Conservation (phyloP, 306 rosid species). For the Castanopsis chinensis region DNA sequence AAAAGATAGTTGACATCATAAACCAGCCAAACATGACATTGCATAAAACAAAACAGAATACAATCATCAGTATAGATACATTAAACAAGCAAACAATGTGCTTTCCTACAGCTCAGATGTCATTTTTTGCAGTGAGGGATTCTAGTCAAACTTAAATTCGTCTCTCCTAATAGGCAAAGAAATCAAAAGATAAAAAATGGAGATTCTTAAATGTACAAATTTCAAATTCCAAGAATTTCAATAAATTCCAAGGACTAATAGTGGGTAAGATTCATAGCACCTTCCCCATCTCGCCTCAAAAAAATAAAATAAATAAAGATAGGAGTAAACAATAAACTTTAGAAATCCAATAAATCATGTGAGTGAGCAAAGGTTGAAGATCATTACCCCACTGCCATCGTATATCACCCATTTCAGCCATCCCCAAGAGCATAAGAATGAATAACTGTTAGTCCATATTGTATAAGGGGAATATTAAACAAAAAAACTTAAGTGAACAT, state of each 20-base stretch:
- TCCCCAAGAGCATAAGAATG: slow-evolving; percentile 35
- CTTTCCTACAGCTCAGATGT: not conserved
- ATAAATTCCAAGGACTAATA: not conserved
- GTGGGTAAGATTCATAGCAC: not conserved
- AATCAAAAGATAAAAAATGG: not conserved
- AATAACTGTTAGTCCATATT: slow-evolving; percentile 39
- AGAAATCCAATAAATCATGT: slow-evolving; percentile 11
- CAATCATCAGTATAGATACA: not conserved
- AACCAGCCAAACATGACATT: not conserved
- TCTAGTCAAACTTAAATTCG: not conserved
- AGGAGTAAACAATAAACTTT: not conserved
- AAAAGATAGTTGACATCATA: not conserved
- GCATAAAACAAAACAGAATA: not conserved
- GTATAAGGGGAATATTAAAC: slow-evolving; percentile 10
- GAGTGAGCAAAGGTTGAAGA: slow-evolving; percentile 42
- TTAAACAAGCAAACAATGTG: not conserved
- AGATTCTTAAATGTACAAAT: not conserved
- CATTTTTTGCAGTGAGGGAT: not conserved
- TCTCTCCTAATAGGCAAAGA: not conserved
- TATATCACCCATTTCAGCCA: slow-evolving; percentile 22
- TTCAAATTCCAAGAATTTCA: not conserved
- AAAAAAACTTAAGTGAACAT: slow-evolving; percentile 22
- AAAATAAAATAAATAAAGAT: not conserved
- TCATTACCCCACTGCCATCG: slow-evolving; percentile 88
- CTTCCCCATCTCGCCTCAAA: not conserved